Conservation (phyloP, 306 rosid species). For the Cucurbita maxima region DNA sequence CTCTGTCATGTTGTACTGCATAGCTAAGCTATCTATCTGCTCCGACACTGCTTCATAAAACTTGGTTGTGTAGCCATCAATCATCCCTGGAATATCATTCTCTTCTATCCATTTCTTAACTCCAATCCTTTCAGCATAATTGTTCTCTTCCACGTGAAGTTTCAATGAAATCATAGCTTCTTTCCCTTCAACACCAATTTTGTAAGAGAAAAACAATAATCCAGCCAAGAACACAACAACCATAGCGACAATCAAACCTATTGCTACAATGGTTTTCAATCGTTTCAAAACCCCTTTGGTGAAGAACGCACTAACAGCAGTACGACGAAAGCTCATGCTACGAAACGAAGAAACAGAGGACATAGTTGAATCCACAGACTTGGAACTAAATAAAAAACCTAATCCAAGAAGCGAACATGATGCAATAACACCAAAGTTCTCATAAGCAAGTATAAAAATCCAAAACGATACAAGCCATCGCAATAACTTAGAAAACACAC, state of each 20-base stretch:
- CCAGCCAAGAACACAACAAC: conserved; percentile 65
- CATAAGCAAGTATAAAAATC: conserved; percentile 57
- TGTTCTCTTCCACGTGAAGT: conserved; percentile 59
- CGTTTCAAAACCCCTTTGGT: conserved; percentile 49
- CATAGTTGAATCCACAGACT: conserved; percentile 62
- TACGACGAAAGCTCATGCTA: conserved; percentile 54
- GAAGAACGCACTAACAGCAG: conserved; percentile 48
- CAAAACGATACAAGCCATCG: conserved; percentile 69
- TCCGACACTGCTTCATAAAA: conserved; percentile 65
- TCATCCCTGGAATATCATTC: conserved; percentile 76
- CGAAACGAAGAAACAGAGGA: conserved; percentile 52
- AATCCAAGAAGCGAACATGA: conserved; percentile 41
- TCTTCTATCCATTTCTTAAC: conserved; percentile 90
- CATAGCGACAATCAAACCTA: conserved; percentile 71
- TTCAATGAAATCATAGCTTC: conserved; percentile 81
- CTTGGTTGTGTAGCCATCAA: conserved; percentile 62
- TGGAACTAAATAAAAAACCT: conserved; percentile 56
- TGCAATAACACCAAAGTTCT: conserved; percentile 50
- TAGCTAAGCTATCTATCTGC: conserved; percentile 75
- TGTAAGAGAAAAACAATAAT: conserved; percentile 62
- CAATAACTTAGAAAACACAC: conserved; percentile 56
- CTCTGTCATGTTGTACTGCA: conserved; percentile 80
- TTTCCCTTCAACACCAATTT: conserved; percentile 88
- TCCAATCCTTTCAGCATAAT: conserved; percentile 78
- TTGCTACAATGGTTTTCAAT: conserved; percentile 58